Conservation (phyloP, 2,329 filamentous ascomycete genomes). For the Fusarium veterinarium region DNA sequence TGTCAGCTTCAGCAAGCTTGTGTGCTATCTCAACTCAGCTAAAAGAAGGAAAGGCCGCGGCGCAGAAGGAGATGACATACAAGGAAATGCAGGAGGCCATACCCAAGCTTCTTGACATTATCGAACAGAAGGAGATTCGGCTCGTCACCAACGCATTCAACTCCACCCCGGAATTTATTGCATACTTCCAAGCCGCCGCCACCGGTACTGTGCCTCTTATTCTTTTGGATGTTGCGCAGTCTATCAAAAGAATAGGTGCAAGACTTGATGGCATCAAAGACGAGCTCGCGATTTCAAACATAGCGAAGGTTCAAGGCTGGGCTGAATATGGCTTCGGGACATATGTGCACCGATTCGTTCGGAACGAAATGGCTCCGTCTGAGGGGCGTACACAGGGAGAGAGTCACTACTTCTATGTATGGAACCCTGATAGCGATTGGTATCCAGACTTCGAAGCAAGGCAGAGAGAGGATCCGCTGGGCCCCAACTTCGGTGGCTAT, state of each 20-base stretch:
- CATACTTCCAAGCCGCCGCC: background rate
- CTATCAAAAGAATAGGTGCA: background rate
- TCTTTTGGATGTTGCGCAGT: accelerated
- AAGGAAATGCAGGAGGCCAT: background rate
- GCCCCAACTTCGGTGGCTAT: background rate
- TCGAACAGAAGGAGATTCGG: background rate
- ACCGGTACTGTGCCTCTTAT: accelerated
- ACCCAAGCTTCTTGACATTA: background rate
- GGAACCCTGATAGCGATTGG: background rate
- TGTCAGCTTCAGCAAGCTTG: no score
- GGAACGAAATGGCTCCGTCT: accelerated
- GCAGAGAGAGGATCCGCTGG: accelerated
- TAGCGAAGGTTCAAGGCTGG: accelerated
- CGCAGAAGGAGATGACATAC: background rate
- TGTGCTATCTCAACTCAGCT: no score
- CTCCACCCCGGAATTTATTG: background rate
- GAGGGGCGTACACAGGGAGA: accelerated
- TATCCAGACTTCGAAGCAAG: background rate
- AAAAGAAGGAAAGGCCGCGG: background rate
- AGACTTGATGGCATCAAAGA: accelerated
- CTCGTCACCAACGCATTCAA: background rate
- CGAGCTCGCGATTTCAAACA: background rate
- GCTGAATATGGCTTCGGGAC: background rate
- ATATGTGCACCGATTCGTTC: background rate
- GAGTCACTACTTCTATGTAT: background rate